A percentile compares a stretch with the other conserved stretches of the same genome.
These are phyloP conservation scores for Irpex sp. DNA, from an alignment of 1,284 basidiomycete genomes.

Conservation along the genomic window DNA sequence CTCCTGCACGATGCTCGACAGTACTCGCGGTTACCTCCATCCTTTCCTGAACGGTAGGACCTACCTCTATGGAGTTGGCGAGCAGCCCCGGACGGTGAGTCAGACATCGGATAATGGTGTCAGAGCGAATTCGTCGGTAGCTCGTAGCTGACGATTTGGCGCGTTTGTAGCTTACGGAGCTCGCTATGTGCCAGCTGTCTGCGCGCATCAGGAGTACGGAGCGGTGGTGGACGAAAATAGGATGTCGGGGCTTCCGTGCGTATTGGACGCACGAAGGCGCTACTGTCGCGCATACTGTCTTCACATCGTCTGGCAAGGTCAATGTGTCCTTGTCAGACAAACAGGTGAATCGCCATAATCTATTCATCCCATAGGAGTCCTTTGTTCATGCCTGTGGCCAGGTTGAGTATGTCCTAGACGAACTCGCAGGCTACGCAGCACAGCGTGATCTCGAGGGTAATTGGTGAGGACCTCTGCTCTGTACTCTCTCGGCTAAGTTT, in stretches of 20 bases:
- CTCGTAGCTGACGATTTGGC: not conserved
- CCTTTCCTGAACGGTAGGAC: conserved; percentile 40
- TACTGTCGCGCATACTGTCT: conserved; percentile 28
- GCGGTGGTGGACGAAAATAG: conserved; percentile 37
- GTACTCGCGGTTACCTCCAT: conserved; percentile 35
- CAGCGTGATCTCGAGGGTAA: conserved; percentile 33
- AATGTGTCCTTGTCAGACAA: conserved; percentile 32
- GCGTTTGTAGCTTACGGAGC: conserved; percentile 35
- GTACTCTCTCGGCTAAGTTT: not conserved
- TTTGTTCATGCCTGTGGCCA: conserved; percentile 13
- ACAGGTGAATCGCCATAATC: too few species aligned
- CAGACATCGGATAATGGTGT: not conserved
- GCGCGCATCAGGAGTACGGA: conserved; percentile 34
- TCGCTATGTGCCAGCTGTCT: conserved; percentile 46
- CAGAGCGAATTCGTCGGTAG: not conserved
- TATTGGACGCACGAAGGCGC: conserved; percentile 30
- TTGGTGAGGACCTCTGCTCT: conserved; percentile 28
- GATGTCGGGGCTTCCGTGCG: conserved; percentile 23
- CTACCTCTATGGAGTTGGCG: conserved; percentile 29
- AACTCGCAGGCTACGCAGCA: conserved; percentile 41
- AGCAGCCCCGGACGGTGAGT: conserved; percentile 41
- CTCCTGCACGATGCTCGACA: not conserved
- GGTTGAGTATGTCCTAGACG: conserved; percentile 46
- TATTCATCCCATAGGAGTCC: too few species aligned
- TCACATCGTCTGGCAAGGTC: conserved; percentile 27